Base-by-base conservation (phyloP, 768 basidiomycete species). In the Arthromyces matolae region DNA sequence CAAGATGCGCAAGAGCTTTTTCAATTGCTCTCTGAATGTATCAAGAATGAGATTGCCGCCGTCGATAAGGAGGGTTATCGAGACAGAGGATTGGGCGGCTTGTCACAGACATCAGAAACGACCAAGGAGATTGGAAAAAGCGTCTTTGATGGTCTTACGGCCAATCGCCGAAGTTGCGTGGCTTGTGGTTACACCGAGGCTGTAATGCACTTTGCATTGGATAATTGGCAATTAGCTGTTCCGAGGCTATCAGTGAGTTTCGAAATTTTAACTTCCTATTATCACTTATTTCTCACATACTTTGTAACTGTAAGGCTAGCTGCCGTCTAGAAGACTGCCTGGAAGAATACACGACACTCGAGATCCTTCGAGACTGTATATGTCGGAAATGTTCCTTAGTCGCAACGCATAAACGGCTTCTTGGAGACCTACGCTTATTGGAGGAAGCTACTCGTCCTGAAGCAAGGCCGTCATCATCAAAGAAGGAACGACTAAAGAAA, bases 1-100 rank as follows among this genome's bases (percentile, higher is more conserved):
- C 95, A 98, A 69, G 95, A 98, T 63, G 95, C 95, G 4, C 95
- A 98, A 61, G 95, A 98, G 62, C 77, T 98, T n/a, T 97, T 96
- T 70, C 86, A 95, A 57, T 83, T 97, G 25, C 72, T 97, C 8
- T 87, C 93, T 1, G 93, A 94, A 63, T 88, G 84, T 43, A 76
- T 97, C 56, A 91, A 91, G 67, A 85, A 84, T 51, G 95, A 98
- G 64, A 75, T 83, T n/a, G 61, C 69, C 2, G 78, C 84, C 2
- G 78, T 96, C 1, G 83, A 85, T 46, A 77, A 75, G 36, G 91
- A 94, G 62, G 78, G 79, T 2, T 70, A 74, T 35, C 73, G 82
- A 33, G 84, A 91, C 60, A 76, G 83, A 39, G 89, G 91, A 6
- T 69, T 93, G 13, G 84, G 83, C 18, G 84, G 72, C 8, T 61